Evolutionary conservation across 345 rosid species (phyloP), one percentile per base, ranked within the genome.

Genomic region (Firmiana major): DNA sequence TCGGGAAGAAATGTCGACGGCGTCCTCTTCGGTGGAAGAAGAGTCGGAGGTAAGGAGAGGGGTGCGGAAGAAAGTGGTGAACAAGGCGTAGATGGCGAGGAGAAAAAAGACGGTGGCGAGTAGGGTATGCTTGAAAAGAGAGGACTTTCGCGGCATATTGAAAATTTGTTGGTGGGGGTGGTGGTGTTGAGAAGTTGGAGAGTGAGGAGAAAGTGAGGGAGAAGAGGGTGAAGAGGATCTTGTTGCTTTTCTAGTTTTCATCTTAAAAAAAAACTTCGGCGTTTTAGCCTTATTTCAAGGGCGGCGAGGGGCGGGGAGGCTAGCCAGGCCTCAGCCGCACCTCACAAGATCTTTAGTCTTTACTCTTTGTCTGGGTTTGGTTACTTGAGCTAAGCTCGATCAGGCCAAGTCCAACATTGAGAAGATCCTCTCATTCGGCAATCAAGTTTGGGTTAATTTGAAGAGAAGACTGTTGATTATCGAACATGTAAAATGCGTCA

Each of bases 81-180:
- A 87, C 69, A 90, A 79, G 51, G 85, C 91, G 74, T 88, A 92
- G 87, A 91, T 63, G 31, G 86, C 87, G 89, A 90, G 75, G 77
- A 93, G 63, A 73, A 87, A 84, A 83, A 88, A 79, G 79, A 83
- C 57, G 63, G 85, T 75, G 80, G 79, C 78, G 34, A 88, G 43
- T 4, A 91, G 80, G 45, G 90, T 77, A 65, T 87, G 88, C 79
- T 91, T 92, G 77, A 92, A 85, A 67, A 92, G 80, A 49, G 93
- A 88, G 12, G 97, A 89, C 84, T 91, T 94, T 78, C 99, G 97
- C 86, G 93, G 88, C 97, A 95, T 84, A 16, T 15, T 48, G 60
- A 36, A 46, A 68, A 75, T 31, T 31, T 31, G 34, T 2, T 31
- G 34, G 34, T 31, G 34, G n/a, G n/a, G n/a, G 34, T 31, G 34